phyloP scores from a whole-genome alignment of 2,329 filamentous ascomycete species.

The Fusarium liriodendri region DNA sequence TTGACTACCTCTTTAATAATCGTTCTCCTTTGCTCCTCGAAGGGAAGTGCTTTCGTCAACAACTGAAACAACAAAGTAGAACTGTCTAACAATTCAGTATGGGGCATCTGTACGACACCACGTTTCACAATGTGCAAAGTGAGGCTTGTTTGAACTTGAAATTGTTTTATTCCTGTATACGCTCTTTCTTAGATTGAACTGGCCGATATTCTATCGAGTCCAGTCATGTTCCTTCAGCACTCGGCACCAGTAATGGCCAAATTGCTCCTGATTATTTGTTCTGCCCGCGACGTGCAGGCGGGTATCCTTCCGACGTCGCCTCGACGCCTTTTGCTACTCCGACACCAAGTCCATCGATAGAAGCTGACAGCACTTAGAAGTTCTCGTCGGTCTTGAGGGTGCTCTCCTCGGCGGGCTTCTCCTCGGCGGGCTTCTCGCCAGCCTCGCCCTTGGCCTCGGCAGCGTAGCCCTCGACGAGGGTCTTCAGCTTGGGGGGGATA shows the following conservation, averaged over 20 bases:
- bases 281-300: slow-evolving; percentile 19
- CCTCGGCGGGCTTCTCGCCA: slow-evolving; percentile 1
- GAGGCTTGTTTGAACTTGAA: not conserved
- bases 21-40: not conserved
- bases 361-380: slow-evolving; percentile 16
- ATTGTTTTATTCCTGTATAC: not conserved
- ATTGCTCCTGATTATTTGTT: slow-evolving; percentile 7
- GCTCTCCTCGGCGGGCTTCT: slow-evolving; percentile 10
- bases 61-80: not conserved
- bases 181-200: not conserved
- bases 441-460: slow-evolving; percentile 43
- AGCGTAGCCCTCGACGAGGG: slow-evolving; percentile 39
- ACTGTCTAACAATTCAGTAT: too few relatives aligned
- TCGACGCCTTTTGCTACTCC: slow-evolving; percentile 12
- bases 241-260: not conserved
- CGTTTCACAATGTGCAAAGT: not conserved
- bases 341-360: not conserved
- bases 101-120: not conserved
- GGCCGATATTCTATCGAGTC: not conserved
- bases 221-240: not conserved
- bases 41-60: not conserved
- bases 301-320: slow-evolving; percentile 35
- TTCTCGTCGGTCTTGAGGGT: slow-evolving; percentile 36
- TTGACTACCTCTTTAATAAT: not conserved
- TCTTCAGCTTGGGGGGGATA: slow-evolving; percentile 49